Conservation (phyloP, 495 filamentous ascomycete species). For the Halenospora varia region DNA sequence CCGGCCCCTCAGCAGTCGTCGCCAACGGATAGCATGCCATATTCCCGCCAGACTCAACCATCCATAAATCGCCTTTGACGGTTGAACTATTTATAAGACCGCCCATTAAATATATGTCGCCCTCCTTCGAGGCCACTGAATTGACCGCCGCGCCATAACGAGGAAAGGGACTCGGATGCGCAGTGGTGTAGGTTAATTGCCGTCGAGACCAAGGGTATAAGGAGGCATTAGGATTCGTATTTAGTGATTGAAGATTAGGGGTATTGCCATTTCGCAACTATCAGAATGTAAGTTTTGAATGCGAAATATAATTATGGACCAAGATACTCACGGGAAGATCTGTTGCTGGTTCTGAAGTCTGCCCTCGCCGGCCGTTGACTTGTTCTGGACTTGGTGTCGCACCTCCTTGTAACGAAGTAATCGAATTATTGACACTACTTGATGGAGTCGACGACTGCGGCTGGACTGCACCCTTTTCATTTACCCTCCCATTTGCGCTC, state of each 20-base stretch:
- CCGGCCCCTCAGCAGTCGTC: slow-evolving; percentile 90
- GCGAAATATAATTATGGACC: neutral
- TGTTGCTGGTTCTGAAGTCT: slow-evolving; percentile 23
- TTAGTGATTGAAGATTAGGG: slow-evolving; percentile 19
- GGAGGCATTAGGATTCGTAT: slow-evolving; percentile 45
- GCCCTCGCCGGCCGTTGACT: slow-evolving; percentile 24
- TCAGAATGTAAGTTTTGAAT: slow-evolving; percentile 7
- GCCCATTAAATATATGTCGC: slow-evolving; percentile 97
- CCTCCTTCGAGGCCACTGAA: slow-evolving; percentile 87
- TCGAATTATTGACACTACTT: slow-evolving; percentile 44
- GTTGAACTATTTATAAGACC: slow-evolving; percentile 90
- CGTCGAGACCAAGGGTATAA: slow-evolving; percentile 97
- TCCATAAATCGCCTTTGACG: slow-evolving; percentile 96
- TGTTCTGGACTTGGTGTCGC: slow-evolving; percentile 49
- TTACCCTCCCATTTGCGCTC: slow-evolving; percentile 17
- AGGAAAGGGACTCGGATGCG: slow-evolving; percentile 85
- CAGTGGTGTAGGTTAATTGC: slow-evolving; percentile 76
- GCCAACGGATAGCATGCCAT: slow-evolving; percentile 88
- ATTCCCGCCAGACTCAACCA: slow-evolving; percentile 87
- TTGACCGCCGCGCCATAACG: slow-evolving; percentile 98
- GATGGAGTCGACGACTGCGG: slow-evolving; percentile 43
- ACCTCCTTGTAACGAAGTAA: slow-evolving; percentile 38
- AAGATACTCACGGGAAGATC: slow-evolving; percentile 45
- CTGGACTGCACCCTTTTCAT: slow-evolving; percentile 27
- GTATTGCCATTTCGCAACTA: slow-evolving; percentile 44